phyloP scores from a whole-genome alignment of 2,329 filamentous ascomycete species.

The Cladosporium austrohemisphaericum region DNA sequence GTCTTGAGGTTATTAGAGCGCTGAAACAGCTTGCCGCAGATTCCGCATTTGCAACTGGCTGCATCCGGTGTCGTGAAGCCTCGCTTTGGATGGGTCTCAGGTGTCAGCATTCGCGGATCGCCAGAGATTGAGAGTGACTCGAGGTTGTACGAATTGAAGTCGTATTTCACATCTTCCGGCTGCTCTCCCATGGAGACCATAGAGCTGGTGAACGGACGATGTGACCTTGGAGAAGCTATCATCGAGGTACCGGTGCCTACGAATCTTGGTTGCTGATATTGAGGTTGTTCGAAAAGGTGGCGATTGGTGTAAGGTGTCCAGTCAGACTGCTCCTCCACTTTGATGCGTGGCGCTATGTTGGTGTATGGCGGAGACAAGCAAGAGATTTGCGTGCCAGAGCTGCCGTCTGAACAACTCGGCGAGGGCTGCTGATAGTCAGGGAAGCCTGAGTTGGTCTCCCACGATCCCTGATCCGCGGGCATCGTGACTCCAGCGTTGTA shows the following conservation, averaged over 20 bases:
- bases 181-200: not conserved
- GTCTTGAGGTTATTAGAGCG: conserved; percentile 83
- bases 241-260: not conserved
- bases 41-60: conserved; percentile 67
- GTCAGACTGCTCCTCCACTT: conserved; percentile 6
- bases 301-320: not conserved
- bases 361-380: conserved; percentile 4
- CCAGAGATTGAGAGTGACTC: conserved; percentile 1
- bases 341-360: not conserved
- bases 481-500: not conserved
- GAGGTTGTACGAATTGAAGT: not conserved
- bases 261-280: not conserved
- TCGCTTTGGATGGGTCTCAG: conserved; percentile 23
- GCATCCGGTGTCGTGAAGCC: conserved; percentile 54
- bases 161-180: not conserved
- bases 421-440: conserved; percentile 6
- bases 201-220: not conserved
- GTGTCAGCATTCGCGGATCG: not conserved
- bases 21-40: conserved; percentile 76
- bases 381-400: conserved; percentile 1
- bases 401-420: conserved; percentile 10
- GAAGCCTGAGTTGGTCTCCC: not conserved
- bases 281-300: not conserved
- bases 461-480: not conserved
- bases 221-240: not conserved